Conservation (phyloP, 805 yeast species). For the Teunomyces pallodes region DNA sequence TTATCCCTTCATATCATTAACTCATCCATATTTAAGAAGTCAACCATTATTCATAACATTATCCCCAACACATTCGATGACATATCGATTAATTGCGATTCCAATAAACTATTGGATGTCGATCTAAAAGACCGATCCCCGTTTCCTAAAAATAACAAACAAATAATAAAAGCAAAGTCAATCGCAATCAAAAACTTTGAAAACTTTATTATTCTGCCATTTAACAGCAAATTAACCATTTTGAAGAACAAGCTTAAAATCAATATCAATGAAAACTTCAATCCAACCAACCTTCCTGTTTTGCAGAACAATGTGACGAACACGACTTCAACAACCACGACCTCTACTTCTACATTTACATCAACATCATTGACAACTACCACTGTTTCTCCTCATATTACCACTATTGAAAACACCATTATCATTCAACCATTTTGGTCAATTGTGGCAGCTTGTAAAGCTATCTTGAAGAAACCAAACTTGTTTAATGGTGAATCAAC, state of each 20-base stretch:
- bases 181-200: conserved; percentile 14
- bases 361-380: conserved; percentile 11
- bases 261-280: conserved; percentile 1
- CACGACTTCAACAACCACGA: conserved; percentile 10
- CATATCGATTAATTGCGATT: conserved; percentile 12
- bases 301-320: neutral
- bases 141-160: neutral
- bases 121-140: conserved; percentile 6
- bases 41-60: conserved; percentile 6
- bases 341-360: conserved; percentile 8
- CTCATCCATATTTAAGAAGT: conserved; percentile 10
- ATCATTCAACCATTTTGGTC: conserved; percentile 44
- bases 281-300: neutral
- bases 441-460: conserved; percentile 37
- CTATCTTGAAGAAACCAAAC: conserved; percentile 24
- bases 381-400: conserved; percentile 10
- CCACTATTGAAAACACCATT: conserved; percentile 16
- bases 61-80: conserved; percentile 8
- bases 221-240: conserved; percentile 9
- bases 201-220: conserved; percentile 12
- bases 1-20: conserved; percentile 13
- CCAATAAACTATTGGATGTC: conserved; percentile 11
- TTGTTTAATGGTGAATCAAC: conserved; percentile 32
- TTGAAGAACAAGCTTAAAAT: conserved; percentile 8
- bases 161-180: conserved; percentile 4